Evolutionary conservation across 2,329 filamentous ascomycete species (phyloP), one percentile per base, ranked within the genome.

Genomic region (Mariannaea sp.): DNA sequence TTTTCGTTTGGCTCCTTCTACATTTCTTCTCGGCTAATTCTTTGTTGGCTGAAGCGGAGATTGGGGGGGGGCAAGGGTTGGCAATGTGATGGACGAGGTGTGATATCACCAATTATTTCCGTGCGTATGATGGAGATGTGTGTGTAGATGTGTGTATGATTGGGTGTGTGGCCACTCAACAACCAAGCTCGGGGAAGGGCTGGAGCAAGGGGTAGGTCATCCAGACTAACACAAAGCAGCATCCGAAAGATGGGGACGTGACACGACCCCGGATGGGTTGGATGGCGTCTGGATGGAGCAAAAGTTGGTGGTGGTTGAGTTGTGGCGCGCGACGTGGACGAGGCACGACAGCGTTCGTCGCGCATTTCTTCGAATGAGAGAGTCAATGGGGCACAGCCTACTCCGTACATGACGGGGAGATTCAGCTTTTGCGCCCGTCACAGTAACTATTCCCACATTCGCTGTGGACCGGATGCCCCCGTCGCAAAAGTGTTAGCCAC

Each of bases 321-420:
- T n/a, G n/a, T n/a, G n/a, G n/a, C n/a, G 51, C 51, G 51, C 51
- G 51, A 49, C 51, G 44, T 54, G 44, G 46, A 30, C 27, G 41
- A 54, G 44, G 49, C 51, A 54, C 51, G 51, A 54, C 22, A 29
- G 27, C 32, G 44, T 54, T 54, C 51, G 44, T 54, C 41, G 44
- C 51, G 51, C 44, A 49, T 49, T 33, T 35, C 32, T 26, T 30
- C 44, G 43, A 9, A 38, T 10, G 8, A 5, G 32, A 14, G 27
- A 30, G 36, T 43, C n/a, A 42, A 29, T 38, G 26, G 24, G 24
- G n/a, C n/a, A n/a, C n/a, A n/a, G n/a, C n/a, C n/a, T n/a, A n/a
- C n/a, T n/a, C n/a, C n/a, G n/a, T n/a, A n/a, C n/a, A n/a, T n/a
- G n/a, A n/a, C n/a, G n/a, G n/a, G n/a, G n/a, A n/a, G n/a, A n/a